phyloP scores from a whole-genome alignment of 2,329 filamentous ascomycete genomes.

The Emergomyces orientalis region DNA sequence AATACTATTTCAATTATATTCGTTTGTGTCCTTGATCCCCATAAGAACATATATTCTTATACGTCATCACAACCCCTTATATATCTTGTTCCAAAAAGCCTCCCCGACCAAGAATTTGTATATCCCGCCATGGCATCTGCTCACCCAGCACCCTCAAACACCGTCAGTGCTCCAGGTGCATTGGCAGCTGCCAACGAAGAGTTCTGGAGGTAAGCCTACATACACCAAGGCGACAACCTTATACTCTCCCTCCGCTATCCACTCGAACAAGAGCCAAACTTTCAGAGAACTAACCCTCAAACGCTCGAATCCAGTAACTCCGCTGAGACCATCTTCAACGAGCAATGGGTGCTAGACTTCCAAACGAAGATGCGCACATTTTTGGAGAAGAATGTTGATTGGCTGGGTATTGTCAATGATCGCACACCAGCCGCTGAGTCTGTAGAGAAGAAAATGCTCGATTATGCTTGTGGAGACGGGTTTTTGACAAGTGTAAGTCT shows the following conservation, averaged over 20 bases:
- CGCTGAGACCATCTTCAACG: conserved; percentile 10
- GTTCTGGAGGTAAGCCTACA: conserved; percentile 13
- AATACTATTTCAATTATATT: not conserved
- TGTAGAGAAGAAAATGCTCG: conserved; percentile 14
- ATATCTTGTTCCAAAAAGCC: not conserved
- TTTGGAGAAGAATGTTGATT: conserved; percentile 13
- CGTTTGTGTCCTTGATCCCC: not conserved
- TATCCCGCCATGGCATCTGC: not conserved
- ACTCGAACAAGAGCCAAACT: not conserved
- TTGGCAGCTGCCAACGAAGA: conserved; percentile 12
- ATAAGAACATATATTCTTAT: not conserved
- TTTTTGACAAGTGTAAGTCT: conserved; percentile 13
- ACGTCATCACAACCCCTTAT: not conserved
- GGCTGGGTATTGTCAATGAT: conserved; percentile 12
- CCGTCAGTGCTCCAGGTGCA: not conserved
- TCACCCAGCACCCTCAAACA: not conserved
- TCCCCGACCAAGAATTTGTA: not conserved
- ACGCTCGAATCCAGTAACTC: not conserved
- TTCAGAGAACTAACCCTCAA: not conserved
- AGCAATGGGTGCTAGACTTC: conserved; percentile 13
- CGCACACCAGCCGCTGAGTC: not conserved
- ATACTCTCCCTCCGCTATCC: not conserved
- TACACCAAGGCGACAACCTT: not conserved
- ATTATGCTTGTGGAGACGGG: conserved; percentile 17
- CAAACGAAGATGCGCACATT: conserved; percentile 8